These are phyloP conservation scores for Haplosporangium sp. DNA, from an alignment of 371 early-diverging fungal genomes.

Conservation along the genomic window DNA sequence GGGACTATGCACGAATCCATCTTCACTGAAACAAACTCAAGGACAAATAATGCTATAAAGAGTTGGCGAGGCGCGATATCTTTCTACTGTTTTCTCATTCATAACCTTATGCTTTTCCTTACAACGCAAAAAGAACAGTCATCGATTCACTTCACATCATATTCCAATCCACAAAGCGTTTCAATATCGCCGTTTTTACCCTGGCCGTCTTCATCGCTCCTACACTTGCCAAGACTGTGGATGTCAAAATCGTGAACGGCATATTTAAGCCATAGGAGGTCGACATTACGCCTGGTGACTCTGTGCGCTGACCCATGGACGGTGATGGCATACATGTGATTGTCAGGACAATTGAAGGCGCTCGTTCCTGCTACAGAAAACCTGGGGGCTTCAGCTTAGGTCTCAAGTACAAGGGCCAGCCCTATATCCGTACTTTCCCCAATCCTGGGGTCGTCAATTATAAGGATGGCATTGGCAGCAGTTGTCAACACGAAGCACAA, in stretches of 20 bases:
- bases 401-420: slow-evolving; percentile 16
- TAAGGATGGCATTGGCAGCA: slow-evolving; percentile 47
- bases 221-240: slow-evolving; percentile 30
- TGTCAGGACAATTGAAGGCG: slow-evolving; percentile 28
- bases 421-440: slow-evolving; percentile 29
- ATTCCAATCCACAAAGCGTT: slow-evolving; percentile 26
- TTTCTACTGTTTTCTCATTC: too few relatives aligned
- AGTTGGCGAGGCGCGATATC: too few relatives aligned
- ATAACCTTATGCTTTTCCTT: too few relatives aligned
- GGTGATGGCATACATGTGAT: slow-evolving; percentile 38
- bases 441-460: slow-evolving; percentile 21
- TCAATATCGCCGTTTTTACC: slow-evolving; percentile 17
- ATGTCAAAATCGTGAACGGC: slow-evolving; percentile 31
- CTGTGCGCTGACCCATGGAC: slow-evolving; percentile 41
- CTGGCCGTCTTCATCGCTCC: slow-evolving; percentile 21
- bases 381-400: slow-evolving; percentile 51
- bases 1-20: too few relatives aligned
- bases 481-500: slow-evolving; percentile 14
- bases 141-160: too few relatives aligned
- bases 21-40: too few relatives aligned
- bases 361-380: slow-evolving; percentile 18
- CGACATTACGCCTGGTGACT: slow-evolving; percentile 33
- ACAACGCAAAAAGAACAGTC: too few relatives aligned
- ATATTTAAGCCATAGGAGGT: slow-evolving; percentile 22
- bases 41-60: too few relatives aligned